Evolutionary conservation across 2,329 filamentous ascomycete species (phyloP).

Genomic region (Exophiala spinifera): DNA sequence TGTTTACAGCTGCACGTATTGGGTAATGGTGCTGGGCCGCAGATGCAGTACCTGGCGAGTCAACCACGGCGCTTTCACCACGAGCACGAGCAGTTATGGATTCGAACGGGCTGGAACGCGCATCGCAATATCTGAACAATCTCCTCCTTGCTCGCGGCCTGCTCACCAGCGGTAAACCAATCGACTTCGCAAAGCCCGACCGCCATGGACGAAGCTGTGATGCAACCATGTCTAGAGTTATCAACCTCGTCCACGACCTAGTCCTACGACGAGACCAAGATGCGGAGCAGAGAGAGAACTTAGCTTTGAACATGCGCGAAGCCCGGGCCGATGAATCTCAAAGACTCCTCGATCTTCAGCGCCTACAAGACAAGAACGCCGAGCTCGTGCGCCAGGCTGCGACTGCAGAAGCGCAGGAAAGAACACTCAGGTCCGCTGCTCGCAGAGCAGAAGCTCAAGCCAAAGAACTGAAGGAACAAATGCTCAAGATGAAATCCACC

Average conservation of each 20-base stretch:
- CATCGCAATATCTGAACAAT: conserved; percentile 64
- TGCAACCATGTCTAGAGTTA: conserved; percentile 77
- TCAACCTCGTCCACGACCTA: conserved; percentile 90
- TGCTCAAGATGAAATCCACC: conserved; percentile 71
- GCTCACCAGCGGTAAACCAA: conserved; percentile 53
- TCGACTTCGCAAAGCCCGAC: conserved; percentile 78
- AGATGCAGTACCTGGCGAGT: neutral
- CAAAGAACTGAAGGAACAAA: conserved; percentile 78
- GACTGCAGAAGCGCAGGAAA: conserved; percentile 66
- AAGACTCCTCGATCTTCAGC: conserved; percentile 65
- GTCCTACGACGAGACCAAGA: conserved; percentile 88
- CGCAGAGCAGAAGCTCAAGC: conserved; percentile 70
- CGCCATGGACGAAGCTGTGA: conserved; percentile 57
- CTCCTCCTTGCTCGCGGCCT: conserved; percentile 62
- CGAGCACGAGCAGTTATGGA: conserved; percentile 17
- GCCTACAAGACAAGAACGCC: conserved; percentile 52
- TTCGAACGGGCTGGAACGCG: conserved; percentile 48
- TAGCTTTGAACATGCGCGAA: conserved; percentile 73
- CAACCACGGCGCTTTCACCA: neutral
- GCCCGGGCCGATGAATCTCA: conserved; percentile 73
- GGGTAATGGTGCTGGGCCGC: neutral
- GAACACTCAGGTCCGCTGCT: conserved; percentile 66
- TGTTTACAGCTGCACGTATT: conserved; percentile 1
- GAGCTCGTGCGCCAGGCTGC: conserved; percentile 58
- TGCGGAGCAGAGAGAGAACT: conserved; percentile 78